Percentiles rank a stretch among this genome's conserved stretches.
Conservation (phyloP, 257 asterid genomes). For the Ophiorrhiza pumila region DNA sequence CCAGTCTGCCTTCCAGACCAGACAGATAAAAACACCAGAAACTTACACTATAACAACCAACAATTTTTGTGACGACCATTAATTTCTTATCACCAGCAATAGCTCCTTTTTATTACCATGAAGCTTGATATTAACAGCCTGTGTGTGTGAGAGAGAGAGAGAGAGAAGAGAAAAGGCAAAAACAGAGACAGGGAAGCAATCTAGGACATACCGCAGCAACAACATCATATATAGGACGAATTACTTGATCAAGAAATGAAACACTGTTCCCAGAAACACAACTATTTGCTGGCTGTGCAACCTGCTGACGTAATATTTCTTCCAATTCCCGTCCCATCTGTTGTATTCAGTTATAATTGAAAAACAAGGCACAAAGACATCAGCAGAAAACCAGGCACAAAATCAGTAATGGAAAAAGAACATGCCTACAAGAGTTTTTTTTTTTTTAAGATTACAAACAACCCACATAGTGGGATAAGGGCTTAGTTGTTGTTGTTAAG, state of each 20-base stretch:
- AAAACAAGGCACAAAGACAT: slow-evolving; percentile 12
- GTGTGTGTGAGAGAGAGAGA: background rate
- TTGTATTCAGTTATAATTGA: slow-evolving; percentile 26
- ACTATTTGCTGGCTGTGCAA: slow-evolving; percentile 82
- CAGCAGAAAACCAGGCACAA: background rate
- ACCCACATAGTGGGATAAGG: too few species aligned
- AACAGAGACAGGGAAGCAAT: background rate
- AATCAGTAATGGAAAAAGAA: background rate
- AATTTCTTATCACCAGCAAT: background rate
- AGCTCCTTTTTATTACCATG: background rate
- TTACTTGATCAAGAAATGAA: slow-evolving; percentile 86
- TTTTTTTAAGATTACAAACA: too few species aligned
- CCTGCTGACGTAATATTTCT: slow-evolving; percentile 58
- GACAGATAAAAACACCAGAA: background rate
- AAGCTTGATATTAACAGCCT: background rate
- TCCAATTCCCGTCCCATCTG: slow-evolving; percentile 98
- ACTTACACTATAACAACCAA: too few species aligned
- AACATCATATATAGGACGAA: slow-evolving; percentile 79
- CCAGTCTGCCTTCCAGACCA: too few species aligned
- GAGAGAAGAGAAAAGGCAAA: background rate
- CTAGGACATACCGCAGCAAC: slow-evolving; percentile 70
- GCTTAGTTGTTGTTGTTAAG: too few species aligned
- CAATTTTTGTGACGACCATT: background rate
- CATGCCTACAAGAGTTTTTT: too few species aligned
- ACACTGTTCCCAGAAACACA: slow-evolving; percentile 72